Evolutionary conservation across 331 rosid genomes (phyloP).

Genomic region (Prunus yedoensis): DNA sequence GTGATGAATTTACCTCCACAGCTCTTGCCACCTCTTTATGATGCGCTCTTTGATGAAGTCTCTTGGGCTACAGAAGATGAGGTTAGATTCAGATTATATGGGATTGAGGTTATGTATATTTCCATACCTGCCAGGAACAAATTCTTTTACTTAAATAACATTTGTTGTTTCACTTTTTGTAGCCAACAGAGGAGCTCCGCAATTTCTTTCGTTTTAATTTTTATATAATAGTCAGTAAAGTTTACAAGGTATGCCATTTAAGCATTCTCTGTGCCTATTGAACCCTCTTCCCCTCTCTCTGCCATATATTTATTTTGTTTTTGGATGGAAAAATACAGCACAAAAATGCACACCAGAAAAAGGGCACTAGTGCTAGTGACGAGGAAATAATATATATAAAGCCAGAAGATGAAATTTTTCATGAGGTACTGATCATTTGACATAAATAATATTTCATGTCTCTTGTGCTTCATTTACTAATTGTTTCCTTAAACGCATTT

Average conservation of each 20-base stretch:
- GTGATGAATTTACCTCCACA: constrained; percentile 81
- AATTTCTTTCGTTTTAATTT: constrained; percentile 60
- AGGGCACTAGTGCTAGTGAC: constrained; percentile 31
- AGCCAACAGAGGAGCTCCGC: constrained; percentile 79
- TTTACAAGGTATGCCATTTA: constrained; percentile 59
- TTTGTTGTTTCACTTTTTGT: constrained; percentile 28
- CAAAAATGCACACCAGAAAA: constrained; percentile 46
- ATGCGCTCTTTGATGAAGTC: constrained; percentile 82
- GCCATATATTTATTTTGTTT: background rate
- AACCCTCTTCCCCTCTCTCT: background rate
- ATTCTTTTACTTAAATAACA: constrained; percentile 15
- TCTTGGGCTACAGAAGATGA: constrained; percentile 94
- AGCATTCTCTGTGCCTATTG: background rate
- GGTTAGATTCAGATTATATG: constrained; percentile 51
- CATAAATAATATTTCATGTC: background rate
- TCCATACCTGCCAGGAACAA: constrained; percentile 3
- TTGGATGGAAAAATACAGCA: constrained; percentile 42
- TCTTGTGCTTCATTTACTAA: background rate
- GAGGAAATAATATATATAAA: constrained; percentile 58
- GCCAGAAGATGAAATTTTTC: constrained; percentile 84
- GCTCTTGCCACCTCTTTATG: constrained; percentile 85
- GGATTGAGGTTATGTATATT: constrained; percentile 22
- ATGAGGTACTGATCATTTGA: constrained; percentile 47
- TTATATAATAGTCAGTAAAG: constrained; percentile 58
- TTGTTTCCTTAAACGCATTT: constrained; percentile 33